These are phyloP conservation scores for Starmerella roubikii DNA, from an alignment of 805 yeast genomes.

Conservation along the genomic window DNA sequence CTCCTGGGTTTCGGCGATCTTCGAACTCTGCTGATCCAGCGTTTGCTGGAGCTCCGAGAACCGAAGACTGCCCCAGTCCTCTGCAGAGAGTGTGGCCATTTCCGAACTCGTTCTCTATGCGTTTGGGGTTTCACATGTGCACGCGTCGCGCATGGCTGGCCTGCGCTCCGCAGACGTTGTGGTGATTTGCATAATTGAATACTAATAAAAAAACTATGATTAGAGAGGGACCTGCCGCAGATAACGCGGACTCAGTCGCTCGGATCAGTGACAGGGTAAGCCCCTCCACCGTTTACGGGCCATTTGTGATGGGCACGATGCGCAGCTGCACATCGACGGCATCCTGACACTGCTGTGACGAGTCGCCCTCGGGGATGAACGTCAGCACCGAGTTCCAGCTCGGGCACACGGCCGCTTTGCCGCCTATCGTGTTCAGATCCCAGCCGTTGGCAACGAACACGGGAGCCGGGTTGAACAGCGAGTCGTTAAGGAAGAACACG, in stretches of 20 bases:
- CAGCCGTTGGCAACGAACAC: slow-evolving; percentile 16
- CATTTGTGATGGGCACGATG: slow-evolving; percentile 15
- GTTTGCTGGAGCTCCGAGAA: slow-evolving; percentile 55
- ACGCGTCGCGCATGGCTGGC: no score
- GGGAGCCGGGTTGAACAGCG: slow-evolving; percentile 18
- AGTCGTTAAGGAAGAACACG: slow-evolving; percentile 17
- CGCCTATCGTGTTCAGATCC: slow-evolving; percentile 9
- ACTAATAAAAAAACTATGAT: no score
- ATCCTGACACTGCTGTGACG: slow-evolving; percentile 15
- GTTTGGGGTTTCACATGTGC: no score
- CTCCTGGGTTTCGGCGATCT: slow-evolving; percentile 57
- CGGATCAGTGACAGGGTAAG: no score
- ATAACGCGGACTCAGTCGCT: no score
- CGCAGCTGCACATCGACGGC: slow-evolving; percentile 18
- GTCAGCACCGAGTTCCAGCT: slow-evolving; percentile 19
- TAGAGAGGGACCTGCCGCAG: no score
- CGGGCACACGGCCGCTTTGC: slow-evolving; percentile 20
- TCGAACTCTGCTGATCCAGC: slow-evolving; percentile 61
- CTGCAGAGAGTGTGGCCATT: slow-evolving; percentile 3
- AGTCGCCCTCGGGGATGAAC: slow-evolving; percentile 8
- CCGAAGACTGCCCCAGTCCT: slow-evolving; percentile 59
- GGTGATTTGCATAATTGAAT: no score
- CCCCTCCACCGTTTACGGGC: no score
- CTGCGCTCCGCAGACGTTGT: no score
- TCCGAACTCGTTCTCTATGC: no score